These are phyloP conservation scores for Colletotrichum tabaci DNA, from an alignment of 2,329 filamentous ascomycete genomes.

Conservation along the genomic window DNA sequence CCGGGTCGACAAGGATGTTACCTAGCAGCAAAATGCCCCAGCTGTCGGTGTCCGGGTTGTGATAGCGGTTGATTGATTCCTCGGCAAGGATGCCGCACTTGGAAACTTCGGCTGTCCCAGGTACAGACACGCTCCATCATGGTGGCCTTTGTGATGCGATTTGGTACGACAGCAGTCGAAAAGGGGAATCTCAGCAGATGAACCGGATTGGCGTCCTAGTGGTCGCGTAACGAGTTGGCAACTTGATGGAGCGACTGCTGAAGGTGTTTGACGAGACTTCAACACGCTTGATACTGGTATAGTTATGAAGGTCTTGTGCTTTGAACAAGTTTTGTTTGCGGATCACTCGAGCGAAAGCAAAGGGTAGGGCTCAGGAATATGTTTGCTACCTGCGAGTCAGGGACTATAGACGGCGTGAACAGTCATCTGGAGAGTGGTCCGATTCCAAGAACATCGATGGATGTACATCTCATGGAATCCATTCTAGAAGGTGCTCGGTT, in stretches of 20 bases:
- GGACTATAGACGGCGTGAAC: not conserved
- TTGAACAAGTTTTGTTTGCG: not conserved
- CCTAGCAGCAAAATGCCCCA: slow-evolving; percentile 72
- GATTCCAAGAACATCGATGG: not conserved
- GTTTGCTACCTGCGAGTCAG: not conserved
- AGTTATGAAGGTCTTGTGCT: not conserved
- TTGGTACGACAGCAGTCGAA: slow-evolving; percentile 69
- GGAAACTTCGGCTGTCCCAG: slow-evolving; percentile 67
- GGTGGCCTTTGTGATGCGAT: slow-evolving; percentile 76
- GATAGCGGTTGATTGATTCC: slow-evolving; percentile 67
- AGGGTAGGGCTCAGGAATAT: not conserved
- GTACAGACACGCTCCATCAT: slow-evolving; percentile 76
- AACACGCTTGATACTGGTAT: not conserved
- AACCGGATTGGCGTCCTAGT: slow-evolving; percentile 43
- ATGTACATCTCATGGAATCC: not conserved
- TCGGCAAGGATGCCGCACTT: slow-evolving; percentile 60
- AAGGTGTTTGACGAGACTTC: not conserved
- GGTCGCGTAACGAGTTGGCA: not conserved
- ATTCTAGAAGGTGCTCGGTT: not conserved
- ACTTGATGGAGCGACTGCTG: not conserved
- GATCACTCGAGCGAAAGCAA: not conserved
- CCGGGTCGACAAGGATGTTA: slow-evolving; percentile 75
- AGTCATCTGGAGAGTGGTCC: not conserved
- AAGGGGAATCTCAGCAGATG: slow-evolving; percentile 64
- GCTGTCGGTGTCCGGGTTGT: slow-evolving; percentile 56